These are phyloP conservation scores for Colletotrichum sp. DNA, from an alignment of 2,329 filamentous ascomycete species.

Conservation along the genomic window DNA sequence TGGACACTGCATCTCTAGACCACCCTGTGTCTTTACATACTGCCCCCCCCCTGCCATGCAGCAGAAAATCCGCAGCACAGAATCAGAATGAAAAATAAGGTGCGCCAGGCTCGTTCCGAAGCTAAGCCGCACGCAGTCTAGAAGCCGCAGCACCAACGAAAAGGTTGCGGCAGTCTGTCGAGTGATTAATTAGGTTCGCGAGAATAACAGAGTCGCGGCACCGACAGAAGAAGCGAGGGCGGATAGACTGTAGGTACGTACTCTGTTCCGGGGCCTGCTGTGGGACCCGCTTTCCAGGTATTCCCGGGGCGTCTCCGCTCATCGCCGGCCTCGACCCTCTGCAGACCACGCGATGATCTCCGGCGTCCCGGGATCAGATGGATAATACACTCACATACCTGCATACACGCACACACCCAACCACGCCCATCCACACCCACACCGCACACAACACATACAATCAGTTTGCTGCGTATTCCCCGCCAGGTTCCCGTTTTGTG, in stretches of 20 bases:
- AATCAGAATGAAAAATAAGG: not conserved
- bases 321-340: not conserved
- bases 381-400: not conserved
- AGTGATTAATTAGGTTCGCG: not conserved
- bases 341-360: conserved; percentile 6
- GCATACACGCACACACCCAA: not conserved
- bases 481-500: too few species aligned
- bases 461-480: too few species aligned
- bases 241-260: not conserved
- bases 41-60: not conserved
- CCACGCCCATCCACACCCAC: not conserved
- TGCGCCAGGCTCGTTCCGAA: not conserved
- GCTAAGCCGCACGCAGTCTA: not conserved
- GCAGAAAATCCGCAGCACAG: not conserved
- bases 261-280: not conserved
- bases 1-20: not conserved
- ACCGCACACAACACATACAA: not conserved
- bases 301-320: conserved; percentile 12
- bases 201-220: not conserved
- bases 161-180: not conserved
- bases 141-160: not conserved
- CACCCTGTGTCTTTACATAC: not conserved
- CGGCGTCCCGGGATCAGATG: conserved; percentile 2
- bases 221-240: not conserved
- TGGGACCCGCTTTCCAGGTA: not conserved